Conservation (phyloP, 805 yeast genomes). For the Myxozyma lipomycoides region DNA sequence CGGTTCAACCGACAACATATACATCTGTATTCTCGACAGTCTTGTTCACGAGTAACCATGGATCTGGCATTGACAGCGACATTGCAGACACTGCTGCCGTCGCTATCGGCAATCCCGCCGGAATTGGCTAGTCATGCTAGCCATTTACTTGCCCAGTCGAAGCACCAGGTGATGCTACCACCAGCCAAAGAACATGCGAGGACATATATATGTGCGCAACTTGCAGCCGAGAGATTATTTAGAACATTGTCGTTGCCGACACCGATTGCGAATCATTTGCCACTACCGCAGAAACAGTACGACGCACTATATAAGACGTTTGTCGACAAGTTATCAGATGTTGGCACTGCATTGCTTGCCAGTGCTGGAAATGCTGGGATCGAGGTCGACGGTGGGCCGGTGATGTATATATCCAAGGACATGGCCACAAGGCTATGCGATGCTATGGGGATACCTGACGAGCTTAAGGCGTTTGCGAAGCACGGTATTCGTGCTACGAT, state of each 20-base stretch:
- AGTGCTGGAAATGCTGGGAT: not conserved
- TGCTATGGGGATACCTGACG: not conserved
- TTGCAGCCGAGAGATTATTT: slow-evolving; percentile 17
- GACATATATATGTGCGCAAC: slow-evolving; percentile 19
- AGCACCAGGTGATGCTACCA: slow-evolving; percentile 7
- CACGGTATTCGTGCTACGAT: not conserved
- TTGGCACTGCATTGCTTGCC: not conserved
- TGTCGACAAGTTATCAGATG: slow-evolving; percentile 7
- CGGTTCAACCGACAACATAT: too few species aligned
- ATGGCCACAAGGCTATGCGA: not conserved
- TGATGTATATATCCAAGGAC: not conserved
- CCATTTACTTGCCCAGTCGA: slow-evolving; percentile 15
- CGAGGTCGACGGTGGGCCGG: not conserved
- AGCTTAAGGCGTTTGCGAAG: not conserved
- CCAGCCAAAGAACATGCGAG: slow-evolving; percentile 19
- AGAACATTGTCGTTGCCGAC: slow-evolving; percentile 8
- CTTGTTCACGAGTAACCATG: too few species aligned
- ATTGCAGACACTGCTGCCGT: slow-evolving; percentile 16
- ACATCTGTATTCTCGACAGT: too few species aligned
- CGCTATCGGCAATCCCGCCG: slow-evolving; percentile 13
- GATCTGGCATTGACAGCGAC: slow-evolving; percentile 16
- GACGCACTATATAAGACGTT: slow-evolving; percentile 9
- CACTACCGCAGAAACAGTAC: slow-evolving; percentile 13
- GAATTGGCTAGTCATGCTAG: slow-evolving; percentile 16
- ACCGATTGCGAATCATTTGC: slow-evolving; percentile 13